Evolutionary conservation across 306 rosid genomes (phyloP), one percentile per base, ranked within the genome.

Genomic region (Quillaja saponaria): DNA sequence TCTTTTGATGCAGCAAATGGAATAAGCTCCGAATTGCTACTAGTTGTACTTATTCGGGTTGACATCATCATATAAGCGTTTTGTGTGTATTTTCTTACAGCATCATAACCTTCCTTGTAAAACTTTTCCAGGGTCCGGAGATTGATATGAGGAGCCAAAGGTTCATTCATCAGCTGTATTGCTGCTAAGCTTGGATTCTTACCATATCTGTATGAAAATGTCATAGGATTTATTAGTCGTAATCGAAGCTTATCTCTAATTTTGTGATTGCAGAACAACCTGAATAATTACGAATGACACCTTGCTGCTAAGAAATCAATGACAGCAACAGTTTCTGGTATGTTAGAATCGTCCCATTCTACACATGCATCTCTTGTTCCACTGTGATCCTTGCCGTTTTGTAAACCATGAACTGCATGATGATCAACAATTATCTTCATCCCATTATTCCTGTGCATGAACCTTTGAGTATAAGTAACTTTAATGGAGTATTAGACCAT

Each of bases 341-440:
- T 80, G 54, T 60, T 35, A 13, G 84, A 70, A 67, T 69, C 82
- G 66, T 82, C 88, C 84, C 86, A 85, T 55, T 82, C 88, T 10
- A 10, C 39, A 58, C 61, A 73, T 20, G 88, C 84, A 67, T 85
- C 92, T 58, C 92, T 72, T 5, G 92, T 14, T 2, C 68, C 92
- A 57, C 92, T 85, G 62, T 80, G 84, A 13, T 73, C 73, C 28
- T 17, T 63, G 18, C 81, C 88, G 10, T 85, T 85, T 58, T 82
- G 92, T 5, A 88, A 85, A 58, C 81, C 88, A 48, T 69, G 77
- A 63, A 13, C 75, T 10, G 86, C 92, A 64, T 82, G 88, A 54
- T 82, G 88, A 54, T 85, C 86, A 47, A 82, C 78, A 63, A 82
- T 82, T 34, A 85, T 86, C 44, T 80, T 75, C 61, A 82, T 55